A percentile compares a stretch with the other conserved stretches of the same genome.
These are phyloP conservation scores for Alternaria sp. DNA, from an alignment of 2,329 filamentous ascomycete species.

Conservation along the genomic window DNA sequence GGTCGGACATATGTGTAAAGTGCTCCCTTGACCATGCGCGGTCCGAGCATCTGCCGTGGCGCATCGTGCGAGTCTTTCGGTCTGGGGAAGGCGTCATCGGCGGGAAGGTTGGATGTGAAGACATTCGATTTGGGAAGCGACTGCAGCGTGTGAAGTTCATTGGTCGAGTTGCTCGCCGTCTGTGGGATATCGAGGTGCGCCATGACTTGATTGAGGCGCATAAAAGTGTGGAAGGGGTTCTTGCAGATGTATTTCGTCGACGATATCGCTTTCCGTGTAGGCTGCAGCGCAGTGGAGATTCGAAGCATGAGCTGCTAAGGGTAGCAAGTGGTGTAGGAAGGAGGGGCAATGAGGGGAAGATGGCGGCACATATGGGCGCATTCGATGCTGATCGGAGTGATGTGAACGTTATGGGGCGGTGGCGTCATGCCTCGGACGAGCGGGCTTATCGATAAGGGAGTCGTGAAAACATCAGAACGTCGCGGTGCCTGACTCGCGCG, in stretches of 20 bases:
- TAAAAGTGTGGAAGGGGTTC: conserved; percentile 18
- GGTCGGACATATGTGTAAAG: conserved; percentile 92
- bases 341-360: conserved; percentile 1
- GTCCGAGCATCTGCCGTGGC: conserved; percentile 75
- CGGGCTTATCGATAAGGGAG: conserved; percentile 23
- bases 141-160: conserved; percentile 45
- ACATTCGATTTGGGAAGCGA: conserved; percentile 69
- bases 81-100: conserved; percentile 80
- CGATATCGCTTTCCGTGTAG: conserved; percentile 2
- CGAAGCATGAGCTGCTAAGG: conserved; percentile 24
- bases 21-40: conserved; percentile 83
- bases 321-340: background rate
- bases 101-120: conserved; percentile 71
- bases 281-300: conserved; percentile 14
- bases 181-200: conserved; percentile 49
- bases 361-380: conserved; percentile 16
- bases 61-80: conserved; percentile 82
- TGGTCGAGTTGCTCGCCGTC: conserved; percentile 15
- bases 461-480: conserved; percentile 2
- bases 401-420: conserved; percentile 23
- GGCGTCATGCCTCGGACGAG: conserved; percentile 32
- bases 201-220: conserved; percentile 54
- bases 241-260: conserved; percentile 8
- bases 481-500: conserved; percentile 25
- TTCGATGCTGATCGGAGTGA: conserved; percentile 12